Evolutionary conservation across 257 asterid species (phyloP).

Genomic region (Ehretia macrophylla): DNA sequence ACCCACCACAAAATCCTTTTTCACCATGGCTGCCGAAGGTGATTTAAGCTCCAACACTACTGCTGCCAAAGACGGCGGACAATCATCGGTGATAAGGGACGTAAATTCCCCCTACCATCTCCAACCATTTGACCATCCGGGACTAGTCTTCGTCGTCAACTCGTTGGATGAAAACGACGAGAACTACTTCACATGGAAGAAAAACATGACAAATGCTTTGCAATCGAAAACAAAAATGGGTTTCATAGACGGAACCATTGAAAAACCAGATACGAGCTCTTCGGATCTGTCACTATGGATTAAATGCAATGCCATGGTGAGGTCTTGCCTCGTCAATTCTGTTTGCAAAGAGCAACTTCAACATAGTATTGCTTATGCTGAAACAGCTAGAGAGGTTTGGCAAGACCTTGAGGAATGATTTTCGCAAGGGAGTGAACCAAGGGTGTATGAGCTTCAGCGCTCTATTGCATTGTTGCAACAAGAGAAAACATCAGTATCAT

Average conservation of each 20-base stretch:
- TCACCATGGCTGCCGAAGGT: too few species aligned
- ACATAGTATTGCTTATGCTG: not conserved
- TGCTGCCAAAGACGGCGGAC: too few species aligned
- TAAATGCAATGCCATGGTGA: not conserved
- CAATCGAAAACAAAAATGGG: slow-evolving; percentile 4
- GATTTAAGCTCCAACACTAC: too few species aligned
- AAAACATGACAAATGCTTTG: not conserved
- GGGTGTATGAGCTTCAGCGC: not conserved
- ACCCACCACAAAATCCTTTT: too few species aligned
- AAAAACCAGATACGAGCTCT: too few species aligned
- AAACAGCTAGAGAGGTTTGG: too few species aligned
- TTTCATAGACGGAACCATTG: not conserved
- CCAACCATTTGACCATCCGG: not conserved
- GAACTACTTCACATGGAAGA: not conserved
- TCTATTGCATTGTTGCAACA: slow-evolving; percentile 1
- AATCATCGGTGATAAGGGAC: too few species aligned
- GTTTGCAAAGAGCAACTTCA: not conserved
- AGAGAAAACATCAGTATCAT: not conserved
- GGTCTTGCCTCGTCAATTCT: not conserved
- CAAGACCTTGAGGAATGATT: not conserved
- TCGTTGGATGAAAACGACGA: not conserved
- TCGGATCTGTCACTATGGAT: too few species aligned
- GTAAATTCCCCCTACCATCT: too few species aligned
- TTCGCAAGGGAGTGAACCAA: not conserved
- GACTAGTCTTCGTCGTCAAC: not conserved